Base-by-base conservation (phyloP, 2,329 filamentous ascomycete genomes). In the Venturia pyrina region DNA sequence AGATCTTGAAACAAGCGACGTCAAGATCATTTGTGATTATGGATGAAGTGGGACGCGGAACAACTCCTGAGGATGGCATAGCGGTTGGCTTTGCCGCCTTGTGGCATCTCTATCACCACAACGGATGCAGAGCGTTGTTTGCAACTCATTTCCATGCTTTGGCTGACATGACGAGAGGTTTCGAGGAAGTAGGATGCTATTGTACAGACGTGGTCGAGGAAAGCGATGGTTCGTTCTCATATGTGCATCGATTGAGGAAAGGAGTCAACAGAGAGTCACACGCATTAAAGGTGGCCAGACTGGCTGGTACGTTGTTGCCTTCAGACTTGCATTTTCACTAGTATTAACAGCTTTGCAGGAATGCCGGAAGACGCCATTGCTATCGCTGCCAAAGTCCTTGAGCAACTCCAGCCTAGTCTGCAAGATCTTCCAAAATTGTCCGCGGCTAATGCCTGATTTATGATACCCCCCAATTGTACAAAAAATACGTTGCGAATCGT, bases 21-120 rank as follows among this genome's bases (percentile, higher is more conserved):
- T 78, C 87, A 1, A 84, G 88, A 32, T 95, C 89, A 0, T 96
- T 99, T 71, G 93, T 82, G 68, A 93, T 99, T 75, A 98, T 99
- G 93, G 95, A 99, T 75, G 95, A 99, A 79, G 90, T 99, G 46
- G 95, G 95, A 0, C 84, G 95, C 61, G 95, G 95, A 10, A 99
- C 96, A 0, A 96, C 95, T 24, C 92, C 93, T 0, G 89, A 93
- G 72, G 95, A 98, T 74, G 95, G 95, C 2, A 85, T 89, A 1
- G 95, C 95, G 0, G 89, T 99, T 1, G 91, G 91, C 0, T 98
- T 89, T 75, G 95, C 93, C 1, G 92, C 89, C 72, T 79, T 99
- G 62, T 85, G 93, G 73, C 91, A 98, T 75, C 80, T 99, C 19
- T 88, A 91, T 70, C 82, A 87, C 62, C 80, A 89, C 28, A 97